phyloP scores from a whole-genome alignment of 768 basidiomycete genomes.

The Cytidiella melzeri region DNA sequence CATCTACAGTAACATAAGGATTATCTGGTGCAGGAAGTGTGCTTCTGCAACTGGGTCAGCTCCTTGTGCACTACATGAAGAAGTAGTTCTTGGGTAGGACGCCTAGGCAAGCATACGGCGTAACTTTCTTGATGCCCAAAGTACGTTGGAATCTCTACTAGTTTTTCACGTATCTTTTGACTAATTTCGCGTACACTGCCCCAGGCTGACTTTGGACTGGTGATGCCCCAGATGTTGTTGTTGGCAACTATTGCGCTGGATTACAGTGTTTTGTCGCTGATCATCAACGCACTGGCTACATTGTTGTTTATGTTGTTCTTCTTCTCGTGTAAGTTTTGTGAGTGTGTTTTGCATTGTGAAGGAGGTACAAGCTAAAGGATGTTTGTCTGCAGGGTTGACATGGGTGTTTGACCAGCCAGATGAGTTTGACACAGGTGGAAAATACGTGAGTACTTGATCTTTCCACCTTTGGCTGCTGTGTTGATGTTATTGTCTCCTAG shows the following conservation, averaged over 20 bases:
- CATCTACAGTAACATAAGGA: constrained; percentile 40
- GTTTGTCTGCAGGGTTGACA: constrained; percentile 32
- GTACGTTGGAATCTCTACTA: constrained; percentile 22
- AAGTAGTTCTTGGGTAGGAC: constrained; percentile 66
- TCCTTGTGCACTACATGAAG: constrained; percentile 53
- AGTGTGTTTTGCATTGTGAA: constrained; percentile 14
- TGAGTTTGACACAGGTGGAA: constrained; percentile 38
- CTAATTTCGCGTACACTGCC: background rate
- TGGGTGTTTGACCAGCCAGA: constrained; percentile 50
- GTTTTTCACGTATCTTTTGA: background rate
- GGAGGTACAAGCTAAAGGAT: background rate
- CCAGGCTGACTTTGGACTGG: constrained; percentile 44
- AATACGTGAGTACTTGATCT: constrained; percentile 9
- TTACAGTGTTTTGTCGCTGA: constrained; percentile 58
- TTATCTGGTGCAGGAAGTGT: constrained; percentile 46
- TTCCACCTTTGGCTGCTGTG: constrained; percentile 19
- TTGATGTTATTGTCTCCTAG: constrained; percentile 5
- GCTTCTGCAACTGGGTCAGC: constrained; percentile 46
- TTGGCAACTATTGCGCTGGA: constrained; percentile 47
- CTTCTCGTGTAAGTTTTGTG: constrained; percentile 54
- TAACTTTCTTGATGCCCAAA: constrained; percentile 50
- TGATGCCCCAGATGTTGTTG: constrained; percentile 45
- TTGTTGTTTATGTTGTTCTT: constrained; percentile 57
- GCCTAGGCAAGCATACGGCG: constrained; percentile 52
- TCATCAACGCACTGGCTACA: constrained; percentile 60